phyloP scores from a whole-genome alignment of 1,284 basidiomycete genomes.

The Moniliophthora roreri region DNA sequence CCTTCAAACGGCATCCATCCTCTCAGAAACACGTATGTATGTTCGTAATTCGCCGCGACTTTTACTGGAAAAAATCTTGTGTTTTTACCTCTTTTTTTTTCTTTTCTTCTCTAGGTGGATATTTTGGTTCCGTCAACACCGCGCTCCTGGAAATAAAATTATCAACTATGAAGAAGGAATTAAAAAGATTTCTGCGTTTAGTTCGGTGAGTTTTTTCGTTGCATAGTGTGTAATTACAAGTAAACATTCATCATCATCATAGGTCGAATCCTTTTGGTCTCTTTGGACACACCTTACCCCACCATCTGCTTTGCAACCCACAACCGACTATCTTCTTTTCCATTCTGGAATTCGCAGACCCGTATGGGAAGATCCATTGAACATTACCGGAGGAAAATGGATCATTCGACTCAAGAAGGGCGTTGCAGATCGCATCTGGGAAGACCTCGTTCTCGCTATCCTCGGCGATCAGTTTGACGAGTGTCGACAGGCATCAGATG shows the following conservation, averaged over 20 bases:
- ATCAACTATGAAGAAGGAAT: constrained; percentile 85
- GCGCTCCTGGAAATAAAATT: constrained; percentile 77
- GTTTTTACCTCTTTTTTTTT: constrained; percentile 17
- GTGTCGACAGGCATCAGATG: constrained; percentile 37
- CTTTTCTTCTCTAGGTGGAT: constrained; percentile 60
- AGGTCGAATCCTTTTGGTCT: constrained; percentile 86
- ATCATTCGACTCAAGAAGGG: constrained; percentile 85
- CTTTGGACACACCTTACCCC: constrained; percentile 78
- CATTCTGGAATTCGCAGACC: constrained; percentile 79
- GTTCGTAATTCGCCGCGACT: constrained; percentile 50
- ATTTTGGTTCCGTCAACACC: constrained; percentile 85
- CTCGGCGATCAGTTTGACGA: constrained; percentile 80
- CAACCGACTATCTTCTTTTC: constrained; percentile 85
- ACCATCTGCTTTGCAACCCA: constrained; percentile 71
- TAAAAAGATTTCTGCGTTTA: constrained; percentile 77
- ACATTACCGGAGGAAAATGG: constrained; percentile 89
- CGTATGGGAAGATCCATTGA: constrained; percentile 90
- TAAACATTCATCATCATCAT: constrained; percentile 12
- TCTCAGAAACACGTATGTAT: constrained; percentile 85
- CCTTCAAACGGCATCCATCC: constrained; percentile 59
- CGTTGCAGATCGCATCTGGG: constrained; percentile 80
- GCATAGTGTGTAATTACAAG: not conserved
- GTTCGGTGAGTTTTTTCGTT: constrained; percentile 52
- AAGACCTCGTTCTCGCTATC: constrained; percentile 75
- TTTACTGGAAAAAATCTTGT: constrained; percentile 1